phyloP scores from a whole-genome alignment of 306 rosid genomes.

The Citrullus amarus region DNA sequence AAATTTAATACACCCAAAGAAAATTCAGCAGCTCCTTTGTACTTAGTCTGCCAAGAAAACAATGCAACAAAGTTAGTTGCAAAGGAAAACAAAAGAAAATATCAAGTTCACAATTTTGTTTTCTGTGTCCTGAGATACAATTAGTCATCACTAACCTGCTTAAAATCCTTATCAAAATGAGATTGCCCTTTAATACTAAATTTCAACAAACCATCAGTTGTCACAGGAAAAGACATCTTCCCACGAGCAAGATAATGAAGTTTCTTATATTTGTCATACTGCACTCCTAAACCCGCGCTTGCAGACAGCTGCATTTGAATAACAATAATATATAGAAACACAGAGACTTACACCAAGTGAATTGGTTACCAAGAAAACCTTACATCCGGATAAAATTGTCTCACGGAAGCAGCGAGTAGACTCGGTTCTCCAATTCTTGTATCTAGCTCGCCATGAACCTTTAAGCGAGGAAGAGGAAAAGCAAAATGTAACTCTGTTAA shows the following conservation, averaged over 20 bases:
- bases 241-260: conserved; percentile 45
- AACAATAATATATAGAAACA: not conserved
- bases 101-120: not conserved
- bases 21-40: conserved; percentile 68
- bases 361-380: conserved; percentile 8
- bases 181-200: conserved; percentile 66
- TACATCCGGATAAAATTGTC: conserved; percentile 65
- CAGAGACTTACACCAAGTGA: not conserved
- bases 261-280: conserved; percentile 42
- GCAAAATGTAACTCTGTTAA: not conserved
- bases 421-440: conserved; percentile 52
- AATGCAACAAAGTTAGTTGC: not conserved
- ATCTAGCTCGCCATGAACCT: conserved; percentile 85
- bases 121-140: not conserved
- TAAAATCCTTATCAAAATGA: conserved; percentile 50
- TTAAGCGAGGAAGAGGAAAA: not conserved
- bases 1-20: conserved; percentile 62
- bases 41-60: conserved; percentile 34
- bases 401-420: conserved; percentile 30
- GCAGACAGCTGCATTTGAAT: conserved; percentile 49
- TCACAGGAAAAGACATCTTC: conserved; percentile 61
- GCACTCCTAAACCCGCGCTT: conserved; percentile 60
- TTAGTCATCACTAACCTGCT: conserved; percentile 29
- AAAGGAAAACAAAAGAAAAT: not conserved
- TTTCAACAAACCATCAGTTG: conserved; percentile 30